Conservation (phyloP, 2,329 filamentous ascomycete species). For the Aspergillus pseudoviridinutans region DNA sequence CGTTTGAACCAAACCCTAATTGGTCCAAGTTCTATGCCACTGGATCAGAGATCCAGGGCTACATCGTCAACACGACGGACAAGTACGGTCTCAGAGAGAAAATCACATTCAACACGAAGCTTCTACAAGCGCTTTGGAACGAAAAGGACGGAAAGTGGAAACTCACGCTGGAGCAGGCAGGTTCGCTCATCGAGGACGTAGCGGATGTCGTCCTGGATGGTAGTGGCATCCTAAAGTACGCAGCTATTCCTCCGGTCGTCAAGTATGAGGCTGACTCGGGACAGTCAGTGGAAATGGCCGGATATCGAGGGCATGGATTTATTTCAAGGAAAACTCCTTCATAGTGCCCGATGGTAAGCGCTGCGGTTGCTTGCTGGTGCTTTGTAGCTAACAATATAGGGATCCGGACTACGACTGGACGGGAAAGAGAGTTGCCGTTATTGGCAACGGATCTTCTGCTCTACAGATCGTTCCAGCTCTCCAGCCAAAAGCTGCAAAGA, state of each 20-base stretch:
- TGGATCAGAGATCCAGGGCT: conserved; percentile 40
- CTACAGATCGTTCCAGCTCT: background rate
- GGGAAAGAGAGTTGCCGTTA: conserved; percentile 28
- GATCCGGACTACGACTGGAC: conserved; percentile 21
- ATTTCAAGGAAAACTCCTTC: conserved; percentile 34
- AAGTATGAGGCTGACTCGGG: background rate
- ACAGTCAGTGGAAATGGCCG: conserved; percentile 21
- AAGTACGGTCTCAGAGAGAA: conserved; percentile 39
- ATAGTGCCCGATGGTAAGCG: conserved; percentile 33
- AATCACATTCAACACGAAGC: conserved; percentile 35
- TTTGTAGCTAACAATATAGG: conserved; percentile 8
- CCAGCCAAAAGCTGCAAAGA: conserved; percentile 13
- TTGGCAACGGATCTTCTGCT: conserved; percentile 29
- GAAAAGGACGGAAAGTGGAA: conserved; percentile 12
- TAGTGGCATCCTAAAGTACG: conserved; percentile 22
- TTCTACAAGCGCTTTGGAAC: conserved; percentile 38
- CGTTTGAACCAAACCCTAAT: conserved; percentile 40
- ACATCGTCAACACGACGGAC: conserved; percentile 35
- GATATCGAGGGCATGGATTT: conserved; percentile 19
- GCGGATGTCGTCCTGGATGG: conserved; percentile 25
- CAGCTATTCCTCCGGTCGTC: background rate
- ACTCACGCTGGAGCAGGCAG: conserved; percentile 12
- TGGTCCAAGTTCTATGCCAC: conserved; percentile 40
- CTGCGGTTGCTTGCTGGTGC: too few relatives aligned
- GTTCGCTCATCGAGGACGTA: conserved; percentile 1